Conservation (phyloP, 306 rosid genomes). For the Pyrus pyrifolia region DNA sequence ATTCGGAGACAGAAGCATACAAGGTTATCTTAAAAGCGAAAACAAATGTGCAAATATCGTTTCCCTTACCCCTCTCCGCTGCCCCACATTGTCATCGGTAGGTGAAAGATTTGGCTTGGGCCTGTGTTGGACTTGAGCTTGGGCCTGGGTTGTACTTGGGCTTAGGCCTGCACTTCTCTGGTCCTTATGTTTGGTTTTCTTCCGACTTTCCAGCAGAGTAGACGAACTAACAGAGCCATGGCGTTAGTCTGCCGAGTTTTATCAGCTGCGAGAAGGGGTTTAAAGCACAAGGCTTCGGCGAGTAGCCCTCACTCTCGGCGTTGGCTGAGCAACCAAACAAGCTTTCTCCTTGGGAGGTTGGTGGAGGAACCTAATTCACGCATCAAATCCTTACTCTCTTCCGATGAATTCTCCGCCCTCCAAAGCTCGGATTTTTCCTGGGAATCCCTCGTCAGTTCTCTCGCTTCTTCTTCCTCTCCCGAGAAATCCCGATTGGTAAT, state of each 20-base stretch:
- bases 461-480: slow-evolving; percentile 33
- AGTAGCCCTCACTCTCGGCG: not conserved
- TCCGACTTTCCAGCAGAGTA: not conserved
- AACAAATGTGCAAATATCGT: too few species aligned
- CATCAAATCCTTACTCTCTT: slow-evolving; percentile 35
- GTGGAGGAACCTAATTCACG: slow-evolving; percentile 31
- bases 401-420: slow-evolving; percentile 2
- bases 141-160: not conserved
- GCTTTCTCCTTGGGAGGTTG: slow-evolving; percentile 28
- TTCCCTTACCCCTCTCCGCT: too few species aligned
- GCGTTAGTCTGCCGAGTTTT: slow-evolving; percentile 33
- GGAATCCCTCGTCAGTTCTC: slow-evolving; percentile 32
- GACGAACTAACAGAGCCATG: slow-evolving; percentile 16
- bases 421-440: slow-evolving; percentile 30
- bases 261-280: slow-evolving; percentile 10
- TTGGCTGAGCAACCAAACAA: slow-evolving; percentile 11
- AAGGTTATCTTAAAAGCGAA: too few species aligned
- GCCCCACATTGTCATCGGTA: too few species aligned
- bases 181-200: not conserved
- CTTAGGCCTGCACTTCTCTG: not conserved
- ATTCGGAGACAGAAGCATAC: not conserved
- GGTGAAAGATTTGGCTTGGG: too few species aligned
- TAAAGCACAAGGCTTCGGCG: not conserved
- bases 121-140: not conserved
- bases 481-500: slow-evolving; percentile 50